phyloP scores from a whole-genome alignment of 106 monocot species.

The Dendrobium nobile region DNA sequence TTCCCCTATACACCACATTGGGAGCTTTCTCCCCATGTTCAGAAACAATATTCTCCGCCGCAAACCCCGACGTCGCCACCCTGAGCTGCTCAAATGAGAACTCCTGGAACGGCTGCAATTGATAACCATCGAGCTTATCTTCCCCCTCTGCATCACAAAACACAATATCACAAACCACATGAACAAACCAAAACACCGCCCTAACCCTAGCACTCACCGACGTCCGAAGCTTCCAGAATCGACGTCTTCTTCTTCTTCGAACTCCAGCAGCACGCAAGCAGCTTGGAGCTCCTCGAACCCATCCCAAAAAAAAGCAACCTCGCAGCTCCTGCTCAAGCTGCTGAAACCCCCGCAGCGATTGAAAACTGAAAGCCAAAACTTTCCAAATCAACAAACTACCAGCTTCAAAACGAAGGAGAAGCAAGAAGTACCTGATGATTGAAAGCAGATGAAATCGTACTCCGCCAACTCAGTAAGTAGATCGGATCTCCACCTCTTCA shows the following conservation, averaged over 20 bases:
- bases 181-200: conserved; percentile 7
- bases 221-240: conserved; percentile 43
- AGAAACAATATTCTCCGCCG: conserved; percentile 81
- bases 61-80: conserved; percentile 80
- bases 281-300: conserved; percentile 53
- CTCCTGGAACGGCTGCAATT: conserved; percentile 72
- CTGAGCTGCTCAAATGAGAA: conserved; percentile 82
- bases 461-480: neutral
- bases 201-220: conserved; percentile 24
- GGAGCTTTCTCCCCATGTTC: conserved; percentile 95
- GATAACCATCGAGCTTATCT: conserved; percentile 39
- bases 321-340: conserved; percentile 5
- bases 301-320: conserved; percentile 21
- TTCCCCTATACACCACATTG: conserved; percentile 93
- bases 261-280: conserved; percentile 47
- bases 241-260: conserved; percentile 31
- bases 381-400: neutral
- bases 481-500: conserved; percentile 5
- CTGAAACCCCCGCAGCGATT: neutral
- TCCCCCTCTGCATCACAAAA: conserved; percentile 30
- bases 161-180: conserved; percentile 3
- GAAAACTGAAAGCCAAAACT: neutral
- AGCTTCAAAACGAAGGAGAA: neutral
- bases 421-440: neutral
- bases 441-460: neutral